Conservation (phyloP, 768 basidiomycete species). For the Leucocoprinus sp. region DNA sequence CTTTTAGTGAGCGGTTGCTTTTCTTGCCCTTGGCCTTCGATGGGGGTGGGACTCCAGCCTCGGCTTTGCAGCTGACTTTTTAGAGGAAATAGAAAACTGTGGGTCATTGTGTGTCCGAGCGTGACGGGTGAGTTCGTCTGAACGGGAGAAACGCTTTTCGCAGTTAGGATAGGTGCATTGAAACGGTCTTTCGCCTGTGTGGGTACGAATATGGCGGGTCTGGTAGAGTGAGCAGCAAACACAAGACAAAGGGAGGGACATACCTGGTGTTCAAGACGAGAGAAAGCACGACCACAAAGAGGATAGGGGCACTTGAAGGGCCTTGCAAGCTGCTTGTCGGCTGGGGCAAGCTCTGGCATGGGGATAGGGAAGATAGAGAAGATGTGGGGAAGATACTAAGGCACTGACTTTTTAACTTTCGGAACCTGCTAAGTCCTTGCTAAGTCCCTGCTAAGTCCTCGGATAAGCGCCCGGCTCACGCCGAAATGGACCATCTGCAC, state of each 20-base stretch:
- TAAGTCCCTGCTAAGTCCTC: slow-evolving; percentile 3
- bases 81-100: slow-evolving; percentile 12
- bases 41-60: slow-evolving; percentile 15
- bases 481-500: slow-evolving; percentile 4
- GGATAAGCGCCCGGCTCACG: slow-evolving; percentile 12
- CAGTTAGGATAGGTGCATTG: slow-evolving; percentile 87
- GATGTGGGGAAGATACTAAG: slow-evolving; percentile 7
- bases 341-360: slow-evolving; percentile 13
- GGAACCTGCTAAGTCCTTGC: slow-evolving; percentile 2
- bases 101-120: slow-evolving; percentile 83
- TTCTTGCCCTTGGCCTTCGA: slow-evolving; percentile 11
- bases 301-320: slow-evolving; percentile 97
- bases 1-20: background rate
- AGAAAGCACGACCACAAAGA: slow-evolving; percentile 92
- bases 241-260: slow-evolving; percentile 8
- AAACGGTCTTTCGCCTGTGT: slow-evolving; percentile 98
- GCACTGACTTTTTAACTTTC: slow-evolving; percentile 2
- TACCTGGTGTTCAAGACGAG: slow-evolving; percentile 93
- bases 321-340: slow-evolving; percentile 35
- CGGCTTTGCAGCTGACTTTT: slow-evolving; percentile 16
- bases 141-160: slow-evolving; percentile 96
- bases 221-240: slow-evolving; percentile 24
- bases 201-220: slow-evolving; percentile 97
- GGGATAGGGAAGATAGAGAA: slow-evolving; percentile 2
- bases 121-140: slow-evolving; percentile 97